Evolutionary conservation across 2,329 filamentous ascomycete genomes (phyloP).

Genomic region (Ascochyta fabae): DNA sequence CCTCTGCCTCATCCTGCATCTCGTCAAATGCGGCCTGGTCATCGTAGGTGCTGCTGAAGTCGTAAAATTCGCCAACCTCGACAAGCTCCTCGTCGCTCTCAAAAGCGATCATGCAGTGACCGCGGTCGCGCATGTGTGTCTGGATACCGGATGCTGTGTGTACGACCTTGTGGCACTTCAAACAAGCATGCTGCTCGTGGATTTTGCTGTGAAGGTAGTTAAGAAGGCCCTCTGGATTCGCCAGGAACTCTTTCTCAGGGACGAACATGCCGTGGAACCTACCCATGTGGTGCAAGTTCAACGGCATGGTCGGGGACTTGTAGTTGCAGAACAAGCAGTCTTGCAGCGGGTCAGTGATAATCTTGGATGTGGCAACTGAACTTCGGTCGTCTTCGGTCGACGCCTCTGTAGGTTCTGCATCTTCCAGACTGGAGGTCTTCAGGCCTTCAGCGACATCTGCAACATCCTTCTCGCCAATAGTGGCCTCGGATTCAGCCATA

Average conservation of each 20-base stretch:
- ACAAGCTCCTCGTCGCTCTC: constrained; percentile 87
- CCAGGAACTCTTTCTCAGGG: constrained; percentile 83
- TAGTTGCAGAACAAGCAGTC: constrained; percentile 93
- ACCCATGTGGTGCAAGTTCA: constrained; percentile 89
- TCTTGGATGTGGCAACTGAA: constrained; percentile 39
- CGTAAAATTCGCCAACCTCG: constrained; percentile 94
- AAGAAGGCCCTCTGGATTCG: constrained; percentile 81
- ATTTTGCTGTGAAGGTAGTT: constrained; percentile 81
- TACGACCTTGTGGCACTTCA: constrained; percentile 86
- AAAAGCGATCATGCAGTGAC: constrained; percentile 96
- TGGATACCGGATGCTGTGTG: constrained; percentile 80
- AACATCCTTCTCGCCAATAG: constrained; percentile 74
- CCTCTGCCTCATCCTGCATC: constrained; percentile 50
- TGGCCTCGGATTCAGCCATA: constrained; percentile 59
- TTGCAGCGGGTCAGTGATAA: constrained; percentile 49
- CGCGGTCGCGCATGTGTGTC: constrained; percentile 96
- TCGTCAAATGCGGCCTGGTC: constrained; percentile 72
- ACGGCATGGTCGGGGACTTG: constrained; percentile 73
- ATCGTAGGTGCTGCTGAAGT: constrained; percentile 94
- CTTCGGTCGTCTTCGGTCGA: constrained; percentile 53
- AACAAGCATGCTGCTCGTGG: constrained; percentile 78
- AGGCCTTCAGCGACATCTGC: constrained; percentile 78
- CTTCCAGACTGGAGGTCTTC: constrained; percentile 64
- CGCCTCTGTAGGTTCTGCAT: constrained; percentile 28
- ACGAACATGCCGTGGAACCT: constrained; percentile 95